Percentiles rank a stretch among this genome's conserved stretches.
These are phyloP conservation scores for Metarhizium guizhouense DNA, from an alignment of 2,329 filamentous ascomycete genomes.

Conservation along the genomic window DNA sequence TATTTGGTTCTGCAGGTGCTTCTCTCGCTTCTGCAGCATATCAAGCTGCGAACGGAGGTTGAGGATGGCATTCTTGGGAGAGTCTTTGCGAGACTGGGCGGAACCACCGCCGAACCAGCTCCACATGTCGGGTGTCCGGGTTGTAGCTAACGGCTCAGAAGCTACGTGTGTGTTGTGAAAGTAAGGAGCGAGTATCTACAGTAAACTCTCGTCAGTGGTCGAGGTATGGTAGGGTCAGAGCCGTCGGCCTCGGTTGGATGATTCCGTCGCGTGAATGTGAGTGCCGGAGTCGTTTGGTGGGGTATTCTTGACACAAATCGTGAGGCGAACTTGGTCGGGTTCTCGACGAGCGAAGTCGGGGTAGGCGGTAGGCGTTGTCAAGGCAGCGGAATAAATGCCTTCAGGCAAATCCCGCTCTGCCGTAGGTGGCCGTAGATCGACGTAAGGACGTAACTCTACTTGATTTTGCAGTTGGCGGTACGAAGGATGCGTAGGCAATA, in stretches of 20 bases:
- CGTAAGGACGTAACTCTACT: background rate
- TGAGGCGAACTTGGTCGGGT: background rate
- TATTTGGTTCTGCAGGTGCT: constrained; percentile 84
- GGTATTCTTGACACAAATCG: constrained; percentile 2
- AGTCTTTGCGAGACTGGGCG: constrained; percentile 82
- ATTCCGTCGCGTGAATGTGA: background rate
- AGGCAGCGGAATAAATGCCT: background rate
- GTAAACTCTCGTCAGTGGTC: background rate
- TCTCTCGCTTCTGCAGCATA: constrained; percentile 96
- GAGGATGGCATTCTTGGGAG: constrained; percentile 93
- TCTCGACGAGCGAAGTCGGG: background rate
- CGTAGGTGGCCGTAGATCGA: background rate
- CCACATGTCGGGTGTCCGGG: constrained; percentile 47
- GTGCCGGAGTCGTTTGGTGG: background rate
- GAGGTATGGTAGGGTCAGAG: background rate
- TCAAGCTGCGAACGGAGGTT: constrained; percentile 80
- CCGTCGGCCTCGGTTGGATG: background rate
- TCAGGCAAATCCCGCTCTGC: background rate
- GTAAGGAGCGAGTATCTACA: background rate
- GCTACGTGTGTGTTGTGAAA: background rate
- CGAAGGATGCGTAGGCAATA: background rate
- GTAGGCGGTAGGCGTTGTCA: background rate
- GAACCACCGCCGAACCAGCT: constrained; percentile 85
- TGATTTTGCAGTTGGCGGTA: background rate
- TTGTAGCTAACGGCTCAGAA: background rate